phyloP scores from a whole-genome alignment of 306 rosid genomes.

The Erythrophleum fordii region DNA sequence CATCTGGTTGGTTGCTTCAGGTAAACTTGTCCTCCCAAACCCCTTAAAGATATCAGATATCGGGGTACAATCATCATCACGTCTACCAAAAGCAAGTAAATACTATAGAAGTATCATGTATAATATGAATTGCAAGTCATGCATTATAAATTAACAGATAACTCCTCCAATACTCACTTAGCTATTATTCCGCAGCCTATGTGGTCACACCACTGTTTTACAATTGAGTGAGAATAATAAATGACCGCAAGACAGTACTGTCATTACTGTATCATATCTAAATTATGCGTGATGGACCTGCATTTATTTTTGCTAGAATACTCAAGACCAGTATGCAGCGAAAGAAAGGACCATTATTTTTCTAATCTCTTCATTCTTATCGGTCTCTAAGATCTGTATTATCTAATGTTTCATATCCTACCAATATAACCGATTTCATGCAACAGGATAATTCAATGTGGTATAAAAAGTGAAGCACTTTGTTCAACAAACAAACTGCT shows the following conservation, averaged over 20 bases:
- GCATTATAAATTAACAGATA: neutral
- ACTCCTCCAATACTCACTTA: neutral
- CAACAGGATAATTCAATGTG: neutral
- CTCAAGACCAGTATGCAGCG: neutral
- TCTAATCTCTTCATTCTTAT: neutral
- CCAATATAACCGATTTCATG: neutral
- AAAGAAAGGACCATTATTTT: neutral
- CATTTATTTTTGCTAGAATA: neutral
- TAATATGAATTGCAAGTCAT: neutral
- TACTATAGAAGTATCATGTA: constrained; percentile 17
- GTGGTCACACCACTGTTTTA: neutral
- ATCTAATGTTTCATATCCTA: neutral
- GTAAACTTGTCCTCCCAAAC: neutral
- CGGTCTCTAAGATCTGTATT: neutral
- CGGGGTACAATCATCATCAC: neutral
- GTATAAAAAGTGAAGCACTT: neutral
- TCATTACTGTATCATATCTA: neutral
- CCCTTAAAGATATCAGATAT: neutral
- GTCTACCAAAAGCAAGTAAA: neutral
- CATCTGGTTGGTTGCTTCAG: neutral
- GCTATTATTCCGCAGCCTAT: neutral
- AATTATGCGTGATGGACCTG: neutral
- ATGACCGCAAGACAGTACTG: neutral
- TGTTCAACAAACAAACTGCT: neutral
- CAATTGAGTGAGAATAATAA: neutral